A percentile compares a stretch with the other conserved stretches of the same genome.
phyloP scores from a whole-genome alignment of 1,284 basidiomycete genomes.

The Athelia psychrophila region DNA sequence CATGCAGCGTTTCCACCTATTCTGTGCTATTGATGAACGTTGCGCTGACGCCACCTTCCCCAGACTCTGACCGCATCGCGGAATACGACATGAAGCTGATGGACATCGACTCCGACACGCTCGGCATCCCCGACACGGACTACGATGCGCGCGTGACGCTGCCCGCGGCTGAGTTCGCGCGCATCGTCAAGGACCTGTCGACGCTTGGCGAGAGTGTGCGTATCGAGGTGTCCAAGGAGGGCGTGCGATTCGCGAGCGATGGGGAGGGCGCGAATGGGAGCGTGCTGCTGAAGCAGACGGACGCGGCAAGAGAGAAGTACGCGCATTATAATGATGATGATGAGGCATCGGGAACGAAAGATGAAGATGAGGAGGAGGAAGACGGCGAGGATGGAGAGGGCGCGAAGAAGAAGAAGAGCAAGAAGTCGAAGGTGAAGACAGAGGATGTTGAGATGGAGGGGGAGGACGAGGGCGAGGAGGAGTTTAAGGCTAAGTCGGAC shows the following conservation, averaged over 20 bases:
- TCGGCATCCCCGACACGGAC: constrained; percentile 97
- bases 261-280: constrained; percentile 94
- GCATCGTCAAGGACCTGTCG: constrained; percentile 94
- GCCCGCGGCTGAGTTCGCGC: constrained; percentile 83
- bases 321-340: constrained; percentile 46
- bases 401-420: constrained; percentile 38
- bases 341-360: constrained; percentile 37
- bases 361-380: constrained; percentile 37
- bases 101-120: constrained; percentile 97
- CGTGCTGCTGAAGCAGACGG: constrained; percentile 80
- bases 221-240: constrained; percentile 96
- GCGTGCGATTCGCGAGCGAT: constrained; percentile 90
- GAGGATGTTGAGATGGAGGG: constrained; percentile 47
- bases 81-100: constrained; percentile 99
- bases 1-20: not conserved
- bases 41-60: too few species aligned
- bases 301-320: constrained; percentile 40
- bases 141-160: constrained; percentile 95
- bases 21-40: not conserved
- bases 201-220: constrained; percentile 93
- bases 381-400: constrained; percentile 40
- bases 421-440: constrained; percentile 45
- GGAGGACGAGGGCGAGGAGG: constrained; percentile 50
- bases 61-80: constrained; percentile 91
- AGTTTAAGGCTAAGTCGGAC: constrained; percentile 39